Conservation (phyloP, 164 flowering plant genomes). For the Hamamelis virginiana region DNA sequence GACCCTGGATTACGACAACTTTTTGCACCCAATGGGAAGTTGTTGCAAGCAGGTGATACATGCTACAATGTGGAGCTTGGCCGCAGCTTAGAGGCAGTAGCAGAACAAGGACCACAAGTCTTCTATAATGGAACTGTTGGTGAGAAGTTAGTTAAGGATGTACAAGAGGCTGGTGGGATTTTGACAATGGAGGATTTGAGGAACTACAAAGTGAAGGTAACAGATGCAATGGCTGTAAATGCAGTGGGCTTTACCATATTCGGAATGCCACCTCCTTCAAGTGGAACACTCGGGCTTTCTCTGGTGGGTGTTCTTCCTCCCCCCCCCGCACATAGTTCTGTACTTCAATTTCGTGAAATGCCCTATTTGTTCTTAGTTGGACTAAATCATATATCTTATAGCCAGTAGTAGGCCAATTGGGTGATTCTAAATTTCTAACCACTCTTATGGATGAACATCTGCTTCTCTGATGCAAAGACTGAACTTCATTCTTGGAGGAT, state of each 20-base stretch:
- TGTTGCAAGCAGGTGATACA: constrained; percentile 65
- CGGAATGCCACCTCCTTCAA: constrained; percentile 99
- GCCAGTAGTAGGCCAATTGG: neutral
- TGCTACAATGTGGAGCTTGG: constrained; percentile 78
- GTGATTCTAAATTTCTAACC: neutral
- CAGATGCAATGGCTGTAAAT: constrained; percentile 57
- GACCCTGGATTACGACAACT: constrained; percentile 72
- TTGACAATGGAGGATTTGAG: constrained; percentile 86
- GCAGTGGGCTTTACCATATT: constrained; percentile 67
- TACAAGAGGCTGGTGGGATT: constrained; percentile 79
- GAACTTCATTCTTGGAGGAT: neutral
- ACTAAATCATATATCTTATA: no score
- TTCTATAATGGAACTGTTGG: constrained; percentile 79
- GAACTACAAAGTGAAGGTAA: constrained; percentile 62
- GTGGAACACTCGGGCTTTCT: constrained; percentile 84
- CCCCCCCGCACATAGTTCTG: neutral
- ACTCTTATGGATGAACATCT: neutral
- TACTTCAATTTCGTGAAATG: no score
- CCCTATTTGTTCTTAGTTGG: no score
- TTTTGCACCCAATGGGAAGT: constrained; percentile 68
- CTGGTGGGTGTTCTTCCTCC: constrained; percentile 42
- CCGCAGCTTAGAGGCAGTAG: constrained; percentile 52
- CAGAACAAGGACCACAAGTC: constrained; percentile 76
- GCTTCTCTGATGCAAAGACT: neutral
- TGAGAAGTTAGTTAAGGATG: constrained; percentile 72